Evolutionary conservation across 2,329 filamentous ascomycete species (phyloP), one percentile per base, ranked within the genome.

Genomic region (Aureobasidium sp.): DNA sequence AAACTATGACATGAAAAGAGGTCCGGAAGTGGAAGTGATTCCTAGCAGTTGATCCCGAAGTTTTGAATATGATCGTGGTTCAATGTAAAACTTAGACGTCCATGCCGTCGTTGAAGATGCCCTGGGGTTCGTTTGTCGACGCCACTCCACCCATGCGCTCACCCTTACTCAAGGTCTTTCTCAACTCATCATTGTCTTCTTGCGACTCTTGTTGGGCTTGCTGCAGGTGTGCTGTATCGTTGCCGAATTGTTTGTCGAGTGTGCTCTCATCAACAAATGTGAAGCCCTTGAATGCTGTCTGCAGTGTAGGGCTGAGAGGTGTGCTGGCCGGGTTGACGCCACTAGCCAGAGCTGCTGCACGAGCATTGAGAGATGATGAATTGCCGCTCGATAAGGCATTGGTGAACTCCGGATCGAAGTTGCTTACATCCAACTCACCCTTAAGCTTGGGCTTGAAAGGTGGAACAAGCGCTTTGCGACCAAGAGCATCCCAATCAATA

Each of bases 201-300:
- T 71, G 62, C 76, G 73, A 64, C 25, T 63, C 47, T 78, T 74
- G 52, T 68, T 62, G 55, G 44, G 59, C 25, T 34, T 60, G 58
- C 65, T 60, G 47, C 66, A 63, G 52, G 63, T 64, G 61, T 61
- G 44, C 54, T n/a, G 60, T 47, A 42, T 62, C 59, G 45, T 85
- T 66, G 74, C 75, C 64, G 68, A 70, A 61, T 71, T 77, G 69
- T n/a, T 73, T 70, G 59, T 75, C 73, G 61, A 99, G 86, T 2
- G 90, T 90, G 70, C 90, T 97, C 77, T 97, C 93, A 69, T 97
- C 94, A n/a, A 97, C 94, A 73, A 96, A 99, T 0, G 94, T 99
- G 75, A 99, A 99, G 37, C 94, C 94, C 70, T 94, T 90, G 79
- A 99, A 99, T 72, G 97, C 97, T 65, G 93, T 94, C 76, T 99